Evolutionary conservation across 108 stramenopile species (phyloP), one percentile per base, ranked within the genome.

Genomic region (Epithemia pelagica): DNA sequence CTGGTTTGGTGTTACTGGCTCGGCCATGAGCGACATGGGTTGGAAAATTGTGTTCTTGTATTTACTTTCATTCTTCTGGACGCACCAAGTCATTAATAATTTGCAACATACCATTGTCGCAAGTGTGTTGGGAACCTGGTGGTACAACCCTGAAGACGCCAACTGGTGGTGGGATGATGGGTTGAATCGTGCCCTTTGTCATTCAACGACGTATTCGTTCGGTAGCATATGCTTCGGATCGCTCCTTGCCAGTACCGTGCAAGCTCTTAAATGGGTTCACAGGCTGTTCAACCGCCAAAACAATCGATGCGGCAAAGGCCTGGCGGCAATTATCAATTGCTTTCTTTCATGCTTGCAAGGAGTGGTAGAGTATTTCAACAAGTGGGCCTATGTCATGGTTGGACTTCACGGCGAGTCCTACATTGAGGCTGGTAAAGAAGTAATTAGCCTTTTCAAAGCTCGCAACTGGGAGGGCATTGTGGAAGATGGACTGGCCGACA

Each of bases 101-200:
- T 10, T 87, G 24, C 78, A 94, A 28, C 92, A 94, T 62, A 83
- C 80, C 0, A 84, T 83, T 23, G 76, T 88, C 55, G 91, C 91
- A 0, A 94, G 93, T 26, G 86, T 94, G 5, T 83, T 97, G 27
- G 90, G 82, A 7, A 89, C 88, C 10, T 97, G 94, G 92, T 97
- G 93, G 92, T 86, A 92, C 65, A 65, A 74, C 31, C 86, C 90
- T 26, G 62, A 70, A 27, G 81, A 84, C 52, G 79, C 77, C 1
- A 63, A 51, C 0, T 74, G 58, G 56, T 52, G 73, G 58, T 23
- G 74, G 82, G 54, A 80, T n/a, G 52, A 28, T 59, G 86, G 76
- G 0, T 76, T 94, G 3, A 60, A 31, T 15, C 74, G 78, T 64
- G 70, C 77, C 28, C 62, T 91, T 37, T 32, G 61, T 20, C 78